Evolutionary conservation across 176 grass and related monocot genomes (phyloP).

Genomic region (Urochloa ruziziensis): DNA sequence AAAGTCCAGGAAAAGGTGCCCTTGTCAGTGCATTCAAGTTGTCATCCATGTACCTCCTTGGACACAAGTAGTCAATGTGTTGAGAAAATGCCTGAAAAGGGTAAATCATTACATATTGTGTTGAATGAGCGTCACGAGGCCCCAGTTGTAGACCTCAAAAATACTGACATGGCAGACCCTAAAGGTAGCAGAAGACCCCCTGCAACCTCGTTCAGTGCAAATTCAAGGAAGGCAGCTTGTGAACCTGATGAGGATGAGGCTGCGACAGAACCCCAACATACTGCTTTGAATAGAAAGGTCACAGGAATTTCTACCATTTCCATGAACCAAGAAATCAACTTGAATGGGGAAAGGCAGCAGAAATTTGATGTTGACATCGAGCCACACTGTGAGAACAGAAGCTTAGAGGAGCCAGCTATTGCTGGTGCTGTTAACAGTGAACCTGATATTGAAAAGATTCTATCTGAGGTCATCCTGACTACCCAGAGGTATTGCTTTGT

Average conservation of each 20-base stretch:
- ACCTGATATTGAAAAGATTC: too few relatives aligned
- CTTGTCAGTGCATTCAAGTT: not conserved
- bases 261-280: not conserved
- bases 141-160: not conserved
- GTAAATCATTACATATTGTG: not conserved
- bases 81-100: constrained; percentile 9
- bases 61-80: not conserved
- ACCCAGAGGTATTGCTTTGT: constrained; percentile 40
- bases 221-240: not conserved
- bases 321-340: constrained; percentile 3
- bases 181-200: not conserved
- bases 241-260: constrained; percentile 7
- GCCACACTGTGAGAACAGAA: not conserved
- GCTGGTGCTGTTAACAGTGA: not conserved
- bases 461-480: constrained; percentile 34
- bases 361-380: constrained; percentile 10
- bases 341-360: not conserved
- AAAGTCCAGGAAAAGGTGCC: not conserved
- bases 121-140: not conserved
- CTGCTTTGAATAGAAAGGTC: constrained; percentile 29
- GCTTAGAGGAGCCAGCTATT: not conserved
- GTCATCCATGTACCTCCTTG: not conserved
- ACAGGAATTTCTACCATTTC: constrained; percentile 27
- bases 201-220: constrained; percentile 12
- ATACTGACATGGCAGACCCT: not conserved